Base-by-base conservation (phyloP, 306 rosid species). In the Begonia peltatifolia region DNA sequence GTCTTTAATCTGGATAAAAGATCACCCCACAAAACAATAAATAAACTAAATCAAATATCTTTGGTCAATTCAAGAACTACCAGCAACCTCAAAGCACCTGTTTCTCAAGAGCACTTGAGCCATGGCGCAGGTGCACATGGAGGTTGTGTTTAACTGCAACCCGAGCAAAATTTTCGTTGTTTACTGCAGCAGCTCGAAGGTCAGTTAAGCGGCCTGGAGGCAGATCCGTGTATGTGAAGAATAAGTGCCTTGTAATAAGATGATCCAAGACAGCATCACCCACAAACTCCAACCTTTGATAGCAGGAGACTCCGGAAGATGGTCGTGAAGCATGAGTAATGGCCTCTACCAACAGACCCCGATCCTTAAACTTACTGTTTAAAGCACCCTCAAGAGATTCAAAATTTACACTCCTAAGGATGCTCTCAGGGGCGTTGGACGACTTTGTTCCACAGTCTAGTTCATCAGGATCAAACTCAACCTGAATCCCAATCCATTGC, bases 131-230 rank as follows among this genome's bases (percentile, higher is more conserved):
- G 71, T 90, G 95, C 53, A 81, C 17, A 36, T 90, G 95, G 65
- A 90, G 99, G 63, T 43, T 69, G 68, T 83, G 94, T 70, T 84
- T 90, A 50, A 90, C 95, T 9, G 95, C 81, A 69, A 90, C 95
- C 54, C 95, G 99, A 15, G 99, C 99, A 73, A 90, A 90, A 71
- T 90, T 90, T 81, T 90, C 99, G 61, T 90, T 86, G 71, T 90
- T 90, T 20, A 90, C 99, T 69, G 99, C 99, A 74, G 99, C 99
- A 69, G 99, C 99, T 41, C 95, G 80, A 56, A 90, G 85, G 70
- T 90, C 99, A 49, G 99, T 90, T 74, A 90, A 74, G 49, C 99
- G 81, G 63, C 99, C 99, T 0, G 99, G 95, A 25, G 99, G 99
- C 54, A 90, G 82, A 77, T 81, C 69, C 11, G 94, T 86, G 76